Base-by-base conservation (phyloP, 2,329 filamentous ascomycete genomes). In the Macrophomina tecta region DNA sequence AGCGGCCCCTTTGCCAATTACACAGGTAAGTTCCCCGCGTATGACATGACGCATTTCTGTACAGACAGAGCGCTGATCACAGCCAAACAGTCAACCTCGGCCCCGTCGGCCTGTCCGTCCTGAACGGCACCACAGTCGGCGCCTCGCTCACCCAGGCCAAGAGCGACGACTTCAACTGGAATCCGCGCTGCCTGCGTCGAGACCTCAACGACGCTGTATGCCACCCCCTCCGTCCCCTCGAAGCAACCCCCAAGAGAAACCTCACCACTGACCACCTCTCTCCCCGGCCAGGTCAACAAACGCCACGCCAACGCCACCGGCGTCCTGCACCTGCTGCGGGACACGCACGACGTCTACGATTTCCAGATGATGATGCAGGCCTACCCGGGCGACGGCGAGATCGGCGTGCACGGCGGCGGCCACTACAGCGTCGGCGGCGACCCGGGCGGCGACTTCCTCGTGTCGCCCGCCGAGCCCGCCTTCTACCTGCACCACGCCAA, bases 1-100 rank as follows among this genome's bases (percentile, higher is more conserved):
- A 78, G 76, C 0, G 85, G 85, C 0, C 85, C 85, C 0, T 86
- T 87, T 75, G 81, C 78, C 69, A 77, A 86, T 71, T 77, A 71
- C 70, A 70, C 36, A 1, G 36, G 36, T 38, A 38, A 38, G 36
- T 38, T 23, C 3, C 23, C 23, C 23, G 23, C 23, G 23, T 23
- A 23, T 23, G 2, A 23, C 23, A 23, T 23, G 23, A 23, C 23
- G 23, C 23, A 23, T 23, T 23, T 23, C 23, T 38, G 36, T 38
- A 38, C 36, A 38, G 11, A 38, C 6, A 38, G 11, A 38, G 11
- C 23, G 23, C 23, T 23, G 36, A 7, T 38, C 36, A 38, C 36
- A 38, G 7, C 7, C 36, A 38, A 38, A 38, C 69, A 2, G 78
- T 82, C 45, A 81, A 81, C 66, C 76, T 83, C 0, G 85, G 85